Evolutionary conservation across 2,329 filamentous ascomycete species (phyloP), one percentile per base, ranked within the genome.

Genomic region (Colletotrichum destructivum): DNA sequence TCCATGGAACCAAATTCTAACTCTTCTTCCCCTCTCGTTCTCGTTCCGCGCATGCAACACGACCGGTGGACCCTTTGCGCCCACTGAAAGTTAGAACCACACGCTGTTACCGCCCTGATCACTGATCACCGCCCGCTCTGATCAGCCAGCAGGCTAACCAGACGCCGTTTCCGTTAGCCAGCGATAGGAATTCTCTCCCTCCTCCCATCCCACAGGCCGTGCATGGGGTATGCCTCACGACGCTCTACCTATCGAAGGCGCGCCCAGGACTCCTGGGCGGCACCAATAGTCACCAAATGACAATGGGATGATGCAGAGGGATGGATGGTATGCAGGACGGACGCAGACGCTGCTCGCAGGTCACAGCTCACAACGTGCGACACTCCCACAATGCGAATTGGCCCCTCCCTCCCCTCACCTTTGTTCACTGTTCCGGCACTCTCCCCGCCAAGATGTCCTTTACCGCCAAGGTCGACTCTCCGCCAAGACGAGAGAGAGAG

Each of bases 401-500:
- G 31, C 31, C 31, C 31, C 5, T 31, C 31, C 31, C 31, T n/a
- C n/a, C n/a, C n/a, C 31, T 31, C 55, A 44, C 61, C 61, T 6
- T 23, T 46, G 26, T 13, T 8, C 49, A 16, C 23, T 26, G 13
- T 31, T 52, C 60, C 23, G 51, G 46, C 35, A 47, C 46, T 62
- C 47, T 46, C 23, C 23, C 31, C 49, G 60, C 60, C 46, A 62
- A 38, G 64, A 46, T 23, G n/a, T 18, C 26, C 64, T 62, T 55
- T 47, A 59, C 67, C 67, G 61, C 66, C 68, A 68, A 68, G 56
- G 35, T 71, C 47, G n/a, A 63, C 38, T 21, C 35, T 40, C 54
- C 47, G 69, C 69, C 65, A 71, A 69, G 69, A 55, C 21, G 47
- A 35, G 23, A 31, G 31, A 31, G 31, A 9, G 51, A 57, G 42